Evolutionary conservation across 1,284 basidiomycete species (phyloP).

Genomic region (Ustilago nuda): DNA sequence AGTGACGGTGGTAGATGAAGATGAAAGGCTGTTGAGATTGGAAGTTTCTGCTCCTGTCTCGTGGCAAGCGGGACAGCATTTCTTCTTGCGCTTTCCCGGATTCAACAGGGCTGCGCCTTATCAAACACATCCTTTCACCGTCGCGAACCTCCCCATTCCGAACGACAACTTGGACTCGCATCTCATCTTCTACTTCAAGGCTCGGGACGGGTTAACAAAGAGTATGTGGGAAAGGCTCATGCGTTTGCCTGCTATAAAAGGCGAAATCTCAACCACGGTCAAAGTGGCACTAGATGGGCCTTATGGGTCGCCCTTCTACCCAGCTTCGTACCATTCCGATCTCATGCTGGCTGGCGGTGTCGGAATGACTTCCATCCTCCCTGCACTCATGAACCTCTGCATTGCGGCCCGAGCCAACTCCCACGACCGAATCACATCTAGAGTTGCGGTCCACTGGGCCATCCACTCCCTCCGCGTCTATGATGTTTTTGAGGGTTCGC

Average conservation of each 20-base stretch:
- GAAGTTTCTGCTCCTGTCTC: conserved; percentile 44
- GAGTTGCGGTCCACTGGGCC: conserved; percentile 30
- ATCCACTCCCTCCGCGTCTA: conserved; percentile 16
- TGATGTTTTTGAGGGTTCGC: conserved; percentile 23
- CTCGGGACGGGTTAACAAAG: conserved; percentile 41
- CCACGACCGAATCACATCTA: conserved; percentile 11
- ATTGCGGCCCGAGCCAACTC: conserved; percentile 16
- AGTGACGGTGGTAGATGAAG: conserved; percentile 33
- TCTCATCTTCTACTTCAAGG: conserved; percentile 52
- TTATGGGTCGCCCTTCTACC: conserved; percentile 46
- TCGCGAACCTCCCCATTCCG: conserved; percentile 52
- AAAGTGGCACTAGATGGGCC: conserved; percentile 54
- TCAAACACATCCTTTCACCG: conserved; percentile 63
- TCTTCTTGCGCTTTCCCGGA: conserved; percentile 61
- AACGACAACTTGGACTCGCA: conserved; percentile 27
- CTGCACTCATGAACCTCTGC: conserved; percentile 42
- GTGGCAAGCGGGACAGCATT: conserved; percentile 62
- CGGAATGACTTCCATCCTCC: conserved; percentile 50
- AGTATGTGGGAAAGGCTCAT: conserved; percentile 26
- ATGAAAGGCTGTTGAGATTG: conserved; percentile 39
- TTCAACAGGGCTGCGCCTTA: conserved; percentile 36
- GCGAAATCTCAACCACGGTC: conserved; percentile 14
- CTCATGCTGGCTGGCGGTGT: conserved; percentile 53
- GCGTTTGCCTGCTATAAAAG: conserved; percentile 19
- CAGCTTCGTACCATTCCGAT: conserved; percentile 33